Percentiles rank a stretch among this genome's conserved stretches.
Conservation (phyloP, 306 rosid genomes). For the Vigna mungo region DNA sequence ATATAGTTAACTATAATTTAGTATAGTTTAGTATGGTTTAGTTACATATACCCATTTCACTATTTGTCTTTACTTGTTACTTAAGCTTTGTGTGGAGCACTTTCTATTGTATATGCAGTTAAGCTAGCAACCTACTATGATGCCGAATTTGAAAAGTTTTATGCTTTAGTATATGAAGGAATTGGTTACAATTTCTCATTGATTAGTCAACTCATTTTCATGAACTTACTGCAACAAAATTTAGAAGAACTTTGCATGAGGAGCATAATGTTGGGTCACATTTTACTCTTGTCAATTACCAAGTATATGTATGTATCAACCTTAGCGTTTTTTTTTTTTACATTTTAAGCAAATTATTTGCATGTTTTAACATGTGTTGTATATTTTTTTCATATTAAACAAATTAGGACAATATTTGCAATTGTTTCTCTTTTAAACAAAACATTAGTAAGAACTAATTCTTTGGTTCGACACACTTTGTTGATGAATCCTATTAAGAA, state of each 20-base stretch:
- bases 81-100: too few relatives aligned
- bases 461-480: slow-evolving; percentile 28
- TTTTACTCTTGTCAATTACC: slow-evolving; percentile 86
- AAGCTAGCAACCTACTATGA: slow-evolving; percentile 35
- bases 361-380: slow-evolving; percentile 37
- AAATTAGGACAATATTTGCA: slow-evolving; percentile 88
- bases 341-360: slow-evolving; percentile 37
- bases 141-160: slow-evolving; percentile 21
- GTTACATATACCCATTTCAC: slow-evolving; percentile 29
- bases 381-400: slow-evolving; percentile 69
- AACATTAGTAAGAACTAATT: slow-evolving; percentile 74
- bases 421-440: slow-evolving; percentile 87
- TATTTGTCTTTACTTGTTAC: slow-evolving; percentile 11
- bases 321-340: slow-evolving; percentile 37
- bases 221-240: slow-evolving; percentile 37
- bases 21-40: too few relatives aligned
- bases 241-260: slow-evolving; percentile 69
- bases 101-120: background rate
- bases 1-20: too few relatives aligned
- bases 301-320: slow-evolving; percentile 67
- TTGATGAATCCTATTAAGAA: slow-evolving; percentile 6
- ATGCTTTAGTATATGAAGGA: slow-evolving; percentile 16
- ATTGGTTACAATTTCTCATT: slow-evolving; percentile 31
- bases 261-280: slow-evolving; percentile 82
- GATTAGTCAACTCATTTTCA: slow-evolving; percentile 23